Base-by-base conservation (phyloP, 2,329 filamentous ascomycete species). In the Hypoxylon rubiginosum region DNA sequence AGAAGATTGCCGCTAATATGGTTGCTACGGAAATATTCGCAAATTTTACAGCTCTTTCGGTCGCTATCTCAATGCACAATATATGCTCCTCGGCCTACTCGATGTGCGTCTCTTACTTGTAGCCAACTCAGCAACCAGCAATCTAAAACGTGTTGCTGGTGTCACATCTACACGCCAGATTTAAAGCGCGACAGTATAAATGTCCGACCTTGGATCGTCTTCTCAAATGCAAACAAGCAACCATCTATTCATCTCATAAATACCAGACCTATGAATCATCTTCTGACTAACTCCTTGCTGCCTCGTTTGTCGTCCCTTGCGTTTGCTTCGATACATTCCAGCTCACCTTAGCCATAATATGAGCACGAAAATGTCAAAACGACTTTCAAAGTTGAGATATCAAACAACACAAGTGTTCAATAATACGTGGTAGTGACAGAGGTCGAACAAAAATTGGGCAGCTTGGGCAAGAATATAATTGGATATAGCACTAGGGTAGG, bases 181-280 rank as follows among this genome's bases (percentile, higher is more conserved):
- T 10, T 8, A 10, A 43, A 43, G 15, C 39, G 19, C 19, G 39
- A 43, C 39, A 43, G 6, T n/a, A 43, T 19, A 6, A 19, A n/a
- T 19, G 39, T 19, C 6, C 6, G 39, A 43, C 39, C 13, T 11
- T 43, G 39, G 6, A 19, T 10, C n/a, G 10, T 17, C 36, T 4
- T 19, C 9, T 43, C n/a, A 41, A 4, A 17, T 7, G 13, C 50
- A 51, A 55, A 34, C 50, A 48, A 55, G 43, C 58, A 66, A 62
- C 51, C 58, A 58, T 7, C 41, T n/a, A 9, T 53, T 50, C 21
- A 45, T 45, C 39, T 6, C 19, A 52, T 28, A 49, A 34, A 15
- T 30, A 32, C 2, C 15, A 52, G 8, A 15, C 10, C 3, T 36
- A 36, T 15, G 34, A 36, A 15, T 3, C 6, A 15, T 36, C 13